Evolutionary conservation across 2,329 filamentous ascomycete genomes (phyloP), one percentile per base, ranked within the genome.

Genomic region (Penicillium vulpinum): DNA sequence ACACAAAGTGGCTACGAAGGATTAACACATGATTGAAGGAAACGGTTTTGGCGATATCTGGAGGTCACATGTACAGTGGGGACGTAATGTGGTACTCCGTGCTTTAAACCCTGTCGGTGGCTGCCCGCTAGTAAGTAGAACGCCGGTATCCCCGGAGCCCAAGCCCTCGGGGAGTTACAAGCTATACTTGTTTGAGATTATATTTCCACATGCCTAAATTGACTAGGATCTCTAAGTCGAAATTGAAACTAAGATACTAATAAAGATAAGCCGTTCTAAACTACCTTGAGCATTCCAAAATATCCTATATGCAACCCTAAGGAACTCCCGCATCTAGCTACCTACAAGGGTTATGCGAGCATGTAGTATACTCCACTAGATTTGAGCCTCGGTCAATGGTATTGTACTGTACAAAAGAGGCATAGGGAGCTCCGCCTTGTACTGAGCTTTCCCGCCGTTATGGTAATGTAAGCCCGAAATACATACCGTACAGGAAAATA

Each of bases 341-440:
- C n/a, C 21, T 38, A 26, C 15, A 22, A 48, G 22, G 31, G 9
- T 35, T 21, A 16, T 22, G 43, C 8, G 40, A 13, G 48, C n/a
- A n/a, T n/a, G n/a, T n/a, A n/a, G n/a, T n/a, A n/a, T n/a, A n/a
- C n/a, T n/a, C n/a, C n/a, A n/a, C n/a, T 33, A 11, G 4, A 18
- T 18, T 39, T 39, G 21, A 53, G 31, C 33, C 51, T 47, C 36
- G 51, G 51, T 26, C 41, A 29, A 38, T 38, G 6, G 31, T 46
- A 38, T 38, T 10, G 31, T 46, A 38, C 38, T 46, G 40, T 38
- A 52, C 46, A 4, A 36, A n/a, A 21, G 22, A 15, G 13, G 33
- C 43, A 51, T 45, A n/a, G 39, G 51, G 13, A 54, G 26, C 28
- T 54, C 36, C 44, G 44, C 44, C 50, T 45, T 36, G 45, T 55